These are phyloP conservation scores for Avena sativa DNA, from an alignment of 176 grass and related monocot species.

Conservation along the genomic window DNA sequence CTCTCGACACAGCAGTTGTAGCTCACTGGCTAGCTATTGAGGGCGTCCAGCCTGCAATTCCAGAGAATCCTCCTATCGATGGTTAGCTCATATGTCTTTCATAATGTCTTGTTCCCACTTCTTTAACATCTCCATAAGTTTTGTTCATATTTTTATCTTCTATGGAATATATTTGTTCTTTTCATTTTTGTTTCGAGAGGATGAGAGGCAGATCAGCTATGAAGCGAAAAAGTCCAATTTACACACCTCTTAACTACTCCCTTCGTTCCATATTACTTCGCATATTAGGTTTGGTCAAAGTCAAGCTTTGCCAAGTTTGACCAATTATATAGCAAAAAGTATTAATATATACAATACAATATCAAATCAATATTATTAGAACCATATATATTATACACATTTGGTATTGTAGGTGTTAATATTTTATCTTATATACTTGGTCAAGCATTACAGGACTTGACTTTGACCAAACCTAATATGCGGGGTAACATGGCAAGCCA, in stretches of 20 bases:
- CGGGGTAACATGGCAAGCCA: neutral
- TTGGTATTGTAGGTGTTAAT: too few relatives aligned
- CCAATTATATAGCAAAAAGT: too few relatives aligned
- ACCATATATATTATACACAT: too few relatives aligned
- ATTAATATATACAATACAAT: too few relatives aligned
- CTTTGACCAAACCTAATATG: too few relatives aligned
- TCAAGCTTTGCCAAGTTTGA: too few relatives aligned
- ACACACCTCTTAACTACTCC: neutral
- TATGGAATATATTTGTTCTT: neutral
- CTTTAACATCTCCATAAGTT: neutral
- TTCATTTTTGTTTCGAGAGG: neutral
- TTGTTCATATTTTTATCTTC: constrained; percentile 12
- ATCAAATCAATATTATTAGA: too few relatives aligned
- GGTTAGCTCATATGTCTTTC: constrained; percentile 48
- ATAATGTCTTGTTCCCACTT: neutral
- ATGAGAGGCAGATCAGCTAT: neutral
- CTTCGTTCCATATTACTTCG: too few relatives aligned
- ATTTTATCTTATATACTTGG: too few relatives aligned
- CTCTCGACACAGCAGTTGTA: constrained; percentile 83
- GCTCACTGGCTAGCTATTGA: constrained; percentile 95
- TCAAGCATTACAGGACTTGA: too few relatives aligned
- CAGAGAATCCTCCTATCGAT: constrained; percentile 87
- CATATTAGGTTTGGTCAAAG: too few relatives aligned
- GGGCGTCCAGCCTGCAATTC: constrained; percentile 90
- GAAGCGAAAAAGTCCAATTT: neutral